Evolutionary conservation across 108 stramenopile genomes (phyloP), one percentile per base, ranked within the genome.

Genomic region (Fragilaria radians): DNA sequence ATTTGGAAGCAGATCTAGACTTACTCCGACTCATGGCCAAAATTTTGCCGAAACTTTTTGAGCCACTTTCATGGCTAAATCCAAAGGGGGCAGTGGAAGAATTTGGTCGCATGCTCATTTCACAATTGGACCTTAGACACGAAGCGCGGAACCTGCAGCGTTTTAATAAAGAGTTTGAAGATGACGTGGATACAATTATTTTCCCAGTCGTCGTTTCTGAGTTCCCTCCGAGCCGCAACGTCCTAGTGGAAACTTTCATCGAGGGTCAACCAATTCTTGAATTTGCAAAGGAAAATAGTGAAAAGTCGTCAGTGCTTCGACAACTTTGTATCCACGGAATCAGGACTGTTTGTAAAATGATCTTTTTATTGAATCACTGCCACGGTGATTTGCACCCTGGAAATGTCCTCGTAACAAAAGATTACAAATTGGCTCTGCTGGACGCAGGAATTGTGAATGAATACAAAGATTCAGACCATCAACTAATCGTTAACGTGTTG

Each of bases 371-470:
- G 57, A 82, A 86, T 52, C 74, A 76, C 28, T 56, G 82, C 33
- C 83, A 85, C 66, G 88, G 83, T 64, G 86, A 88, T 66, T 53
- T 88, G 32, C 86, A 88, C 73, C 86, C 86, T 34, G 86, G 85
- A 22, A 85, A 77, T 54, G 57, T 79, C n/a, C 52, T 71, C 14
- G 32, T 68, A 4, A 27, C 32, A 14, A 47, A 51, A 22, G 71
- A 48, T 26, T 48, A 70, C 5, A 54, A 63, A 27, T 50, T 82
- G 45, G 47, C 74, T n/a, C 45, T 88, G 27, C 58, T 84, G 56
- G 86, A 88, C 54, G 73, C 69, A 24, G 86, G 86, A 14, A 84
- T 88, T 34, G 80, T 68, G 18, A 59, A 60, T 27, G 68, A 67
- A 26, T 67, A 81, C 57, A 55, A 60, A 23, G 64, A 78, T 25